Conservation (phyloP, 441 rosid species). For the Gossypium schwendimanii region DNA sequence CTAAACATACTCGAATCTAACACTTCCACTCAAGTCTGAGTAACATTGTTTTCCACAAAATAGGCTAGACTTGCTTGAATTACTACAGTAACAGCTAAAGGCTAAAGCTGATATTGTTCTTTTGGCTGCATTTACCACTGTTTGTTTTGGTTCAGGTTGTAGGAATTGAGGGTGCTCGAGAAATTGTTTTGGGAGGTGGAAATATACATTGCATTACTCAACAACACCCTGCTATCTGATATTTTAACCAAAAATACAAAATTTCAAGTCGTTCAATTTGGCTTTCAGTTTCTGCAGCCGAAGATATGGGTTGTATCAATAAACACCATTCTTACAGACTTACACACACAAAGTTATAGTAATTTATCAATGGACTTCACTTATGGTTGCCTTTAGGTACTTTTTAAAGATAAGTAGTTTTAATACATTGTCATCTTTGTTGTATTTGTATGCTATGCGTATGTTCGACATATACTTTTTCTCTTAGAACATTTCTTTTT, state of each 20-base stretch:
- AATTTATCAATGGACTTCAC: background rate
- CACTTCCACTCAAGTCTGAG: background rate
- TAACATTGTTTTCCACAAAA: background rate
- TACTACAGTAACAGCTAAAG: background rate
- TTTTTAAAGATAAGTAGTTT: background rate
- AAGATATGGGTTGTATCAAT: background rate
- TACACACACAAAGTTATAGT: background rate
- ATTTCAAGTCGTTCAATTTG: background rate
- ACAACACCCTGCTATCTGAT: constrained; percentile 55
- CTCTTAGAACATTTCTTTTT: too few relatives aligned
- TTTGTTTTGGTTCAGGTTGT: constrained; percentile 40
- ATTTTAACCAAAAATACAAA: background rate
- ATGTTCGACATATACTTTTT: too few relatives aligned
- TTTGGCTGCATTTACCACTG: background rate
- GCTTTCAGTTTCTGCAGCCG: background rate
- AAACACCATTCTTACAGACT: background rate
- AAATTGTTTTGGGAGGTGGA: constrained; percentile 84
- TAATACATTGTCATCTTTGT: too few relatives aligned
- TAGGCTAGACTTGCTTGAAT: background rate
- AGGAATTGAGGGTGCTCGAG: constrained; percentile 75
- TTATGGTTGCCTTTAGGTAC: background rate
- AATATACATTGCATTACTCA: constrained; percentile 93
- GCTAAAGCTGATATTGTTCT: background rate
- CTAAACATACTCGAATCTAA: background rate
- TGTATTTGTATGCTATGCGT: too few relatives aligned